Evolutionary conservation across 1,284 basidiomycete genomes (phyloP).

Genomic region (Naganishia sp.): DNA sequence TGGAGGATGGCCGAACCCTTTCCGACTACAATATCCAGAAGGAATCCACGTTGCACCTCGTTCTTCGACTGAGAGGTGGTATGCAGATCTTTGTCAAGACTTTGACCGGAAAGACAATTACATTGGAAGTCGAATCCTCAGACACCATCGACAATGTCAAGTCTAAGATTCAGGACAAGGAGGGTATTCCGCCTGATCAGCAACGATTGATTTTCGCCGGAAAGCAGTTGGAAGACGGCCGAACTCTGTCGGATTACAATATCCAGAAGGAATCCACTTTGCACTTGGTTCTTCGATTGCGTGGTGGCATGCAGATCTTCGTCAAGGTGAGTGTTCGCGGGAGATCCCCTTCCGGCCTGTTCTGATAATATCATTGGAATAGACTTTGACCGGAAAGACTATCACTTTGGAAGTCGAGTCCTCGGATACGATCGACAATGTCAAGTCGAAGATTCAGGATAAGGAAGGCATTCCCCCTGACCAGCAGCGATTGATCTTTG

Average conservation of each 20-base stretch:
- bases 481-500: slow-evolving; percentile 97
- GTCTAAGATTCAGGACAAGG: no score
- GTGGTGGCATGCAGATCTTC: slow-evolving; percentile 85
- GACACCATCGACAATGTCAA: no score
- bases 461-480: slow-evolving; percentile 82
- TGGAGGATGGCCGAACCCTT: slow-evolving; percentile 55
- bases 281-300: slow-evolving; percentile 56
- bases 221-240: no score
- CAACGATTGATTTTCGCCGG: no score
- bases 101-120: slow-evolving; percentile 60
- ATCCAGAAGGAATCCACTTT: slow-evolving; percentile 51
- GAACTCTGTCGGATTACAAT: slow-evolving; percentile 34
- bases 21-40: slow-evolving; percentile 45
- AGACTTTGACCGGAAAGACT: slow-evolving; percentile 95
- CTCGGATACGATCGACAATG: slow-evolving; percentile 94
- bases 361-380: slow-evolving; percentile 15
- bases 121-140: slow-evolving; percentile 49
- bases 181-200: no score
- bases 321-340: slow-evolving; percentile 66
- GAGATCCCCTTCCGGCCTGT: neutral
- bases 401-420: slow-evolving; percentile 90
- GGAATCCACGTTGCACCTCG: slow-evolving; percentile 54
- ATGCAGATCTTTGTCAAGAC: slow-evolving; percentile 52
- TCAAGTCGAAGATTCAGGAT: slow-evolving; percentile 94
- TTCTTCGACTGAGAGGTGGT: slow-evolving; percentile 54